These are phyloP conservation scores for Heimioporus sp. DNA, from an alignment of 768 basidiomycete genomes.

Conservation along the genomic window DNA sequence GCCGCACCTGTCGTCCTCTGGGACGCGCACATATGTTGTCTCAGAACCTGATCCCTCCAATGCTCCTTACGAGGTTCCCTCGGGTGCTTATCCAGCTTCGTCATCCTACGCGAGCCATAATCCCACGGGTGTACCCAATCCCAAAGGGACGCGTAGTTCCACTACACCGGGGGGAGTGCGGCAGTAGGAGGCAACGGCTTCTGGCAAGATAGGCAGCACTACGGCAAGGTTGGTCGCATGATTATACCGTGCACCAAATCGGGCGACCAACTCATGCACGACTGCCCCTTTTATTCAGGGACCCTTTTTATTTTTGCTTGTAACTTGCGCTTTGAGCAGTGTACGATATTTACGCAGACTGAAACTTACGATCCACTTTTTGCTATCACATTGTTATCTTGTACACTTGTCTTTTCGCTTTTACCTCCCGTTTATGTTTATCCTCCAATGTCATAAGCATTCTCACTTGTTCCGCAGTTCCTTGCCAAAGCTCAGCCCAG, in stretches of 20 bases:
- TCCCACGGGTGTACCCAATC: conserved; percentile 39
- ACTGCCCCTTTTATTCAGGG: neutral
- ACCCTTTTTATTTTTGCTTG: conserved; percentile 4
- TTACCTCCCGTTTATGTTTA: neutral
- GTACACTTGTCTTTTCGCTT: conserved; percentile 2
- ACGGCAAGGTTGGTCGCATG: conserved; percentile 32
- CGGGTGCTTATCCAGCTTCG: conserved; percentile 61
- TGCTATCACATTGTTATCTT: conserved; percentile 6
- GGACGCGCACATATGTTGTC: conserved; percentile 67
- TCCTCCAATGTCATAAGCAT: neutral
- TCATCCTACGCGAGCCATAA: conserved; percentile 44
- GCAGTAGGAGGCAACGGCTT: conserved; percentile 40
- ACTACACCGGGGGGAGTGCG: conserved; percentile 48
- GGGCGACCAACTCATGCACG: conserved; percentile 38
- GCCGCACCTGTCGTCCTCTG: conserved; percentile 41
- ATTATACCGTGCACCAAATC: conserved; percentile 37
- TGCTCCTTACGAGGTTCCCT: conserved; percentile 65
- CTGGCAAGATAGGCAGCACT: conserved; percentile 43
- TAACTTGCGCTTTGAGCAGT: conserved; percentile 11
- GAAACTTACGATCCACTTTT: neutral
- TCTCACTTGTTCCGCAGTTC: neutral
- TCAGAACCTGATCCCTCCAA: conserved; percentile 66
- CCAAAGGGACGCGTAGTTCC: conserved; percentile 39
- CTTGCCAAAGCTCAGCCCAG: neutral
- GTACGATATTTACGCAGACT: conserved; percentile 25